These are phyloP conservation scores for Phycomyces nitens DNA, from an alignment of 192 early-diverging fungal species.

Conservation along the genomic window DNA sequence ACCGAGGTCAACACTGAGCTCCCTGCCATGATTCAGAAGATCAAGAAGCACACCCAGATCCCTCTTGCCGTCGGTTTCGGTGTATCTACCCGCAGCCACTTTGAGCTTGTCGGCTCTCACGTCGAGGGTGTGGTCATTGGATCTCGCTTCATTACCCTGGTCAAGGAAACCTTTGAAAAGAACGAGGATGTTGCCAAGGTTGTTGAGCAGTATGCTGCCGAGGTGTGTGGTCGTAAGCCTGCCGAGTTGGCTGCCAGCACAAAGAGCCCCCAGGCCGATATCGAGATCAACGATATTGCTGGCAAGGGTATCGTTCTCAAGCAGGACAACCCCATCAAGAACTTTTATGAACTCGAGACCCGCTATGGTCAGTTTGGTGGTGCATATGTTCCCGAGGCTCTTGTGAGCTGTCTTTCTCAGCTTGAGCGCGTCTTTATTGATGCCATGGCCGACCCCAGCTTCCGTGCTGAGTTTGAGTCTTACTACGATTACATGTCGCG, in stretches of 20 bases:
- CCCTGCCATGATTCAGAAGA: conserved; percentile 65
- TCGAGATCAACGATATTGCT: conserved; percentile 10
- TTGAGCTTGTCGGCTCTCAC: conserved; percentile 73
- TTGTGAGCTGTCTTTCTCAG: conserved; percentile 91
- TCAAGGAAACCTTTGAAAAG: conserved; percentile 56
- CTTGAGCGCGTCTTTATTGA: conserved; percentile 79
- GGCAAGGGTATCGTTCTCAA: conserved; percentile 10
- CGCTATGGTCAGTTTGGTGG: conserved; percentile 96
- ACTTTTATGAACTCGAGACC: conserved; percentile 58
- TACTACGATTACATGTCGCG: conserved; percentile 92
- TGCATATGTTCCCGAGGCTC: conserved; percentile 96
- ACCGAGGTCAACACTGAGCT: conserved; percentile 64
- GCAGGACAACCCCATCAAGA: conserved; percentile 4
- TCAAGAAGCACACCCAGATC: conserved; percentile 74
- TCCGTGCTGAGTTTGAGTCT: conserved; percentile 88
- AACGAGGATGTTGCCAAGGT: conserved; percentile 32
- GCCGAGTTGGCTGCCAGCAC: conserved; percentile 40
- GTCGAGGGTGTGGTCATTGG: conserved; percentile 97
- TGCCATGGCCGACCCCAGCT: conserved; percentile 83
- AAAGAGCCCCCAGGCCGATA: conserved; percentile 29
- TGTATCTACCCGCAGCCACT: conserved; percentile 87
- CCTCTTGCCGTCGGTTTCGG: conserved; percentile 98
- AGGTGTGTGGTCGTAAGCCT: conserved; percentile 41
- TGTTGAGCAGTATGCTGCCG: conserved; percentile 44
- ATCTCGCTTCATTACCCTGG: conserved; percentile 80